Conservation (phyloP, 2,329 filamentous ascomycete species). For the Colletotrichum camelliae region DNA sequence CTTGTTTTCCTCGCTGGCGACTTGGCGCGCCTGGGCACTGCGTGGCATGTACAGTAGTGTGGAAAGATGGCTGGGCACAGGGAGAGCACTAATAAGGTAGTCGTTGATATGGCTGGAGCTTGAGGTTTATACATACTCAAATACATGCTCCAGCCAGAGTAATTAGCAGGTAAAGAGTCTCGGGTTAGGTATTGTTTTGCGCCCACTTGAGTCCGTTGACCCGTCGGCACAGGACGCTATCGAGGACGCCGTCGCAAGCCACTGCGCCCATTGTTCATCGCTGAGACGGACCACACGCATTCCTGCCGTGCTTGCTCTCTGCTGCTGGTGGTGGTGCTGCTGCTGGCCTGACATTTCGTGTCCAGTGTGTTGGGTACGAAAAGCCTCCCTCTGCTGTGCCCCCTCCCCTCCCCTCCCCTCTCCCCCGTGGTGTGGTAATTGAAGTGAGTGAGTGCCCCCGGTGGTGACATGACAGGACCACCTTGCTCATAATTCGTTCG, state of each 20-base stretch:
- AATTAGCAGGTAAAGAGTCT: background rate
- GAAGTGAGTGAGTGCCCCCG: background rate
- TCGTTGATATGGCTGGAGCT: background rate
- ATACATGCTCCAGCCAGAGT: background rate
- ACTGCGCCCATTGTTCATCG: background rate
- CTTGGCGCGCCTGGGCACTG: constrained; percentile 18
- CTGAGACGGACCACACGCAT: background rate
- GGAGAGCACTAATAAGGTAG: background rate
- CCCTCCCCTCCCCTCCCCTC: background rate
- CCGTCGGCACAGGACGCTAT: background rate
- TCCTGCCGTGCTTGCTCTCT: background rate
- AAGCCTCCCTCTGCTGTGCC: background rate
- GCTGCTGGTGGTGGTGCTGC: background rate
- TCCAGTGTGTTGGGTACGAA: background rate
- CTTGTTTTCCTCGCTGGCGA: constrained; percentile 17
- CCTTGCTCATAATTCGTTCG: background rate
- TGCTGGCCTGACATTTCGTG: background rate
- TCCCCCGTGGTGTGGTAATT: background rate
- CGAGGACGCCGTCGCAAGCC: background rate
- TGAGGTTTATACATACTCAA: background rate
- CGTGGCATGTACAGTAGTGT: background rate
- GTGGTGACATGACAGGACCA: background rate
- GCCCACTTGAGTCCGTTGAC: background rate
- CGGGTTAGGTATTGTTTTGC: background rate
- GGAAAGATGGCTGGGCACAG: background rate